Evolutionary conservation across 805 yeast species (phyloP), one percentile per base, ranked within the genome.

Genomic region (Alloascoidea africana): DNA sequence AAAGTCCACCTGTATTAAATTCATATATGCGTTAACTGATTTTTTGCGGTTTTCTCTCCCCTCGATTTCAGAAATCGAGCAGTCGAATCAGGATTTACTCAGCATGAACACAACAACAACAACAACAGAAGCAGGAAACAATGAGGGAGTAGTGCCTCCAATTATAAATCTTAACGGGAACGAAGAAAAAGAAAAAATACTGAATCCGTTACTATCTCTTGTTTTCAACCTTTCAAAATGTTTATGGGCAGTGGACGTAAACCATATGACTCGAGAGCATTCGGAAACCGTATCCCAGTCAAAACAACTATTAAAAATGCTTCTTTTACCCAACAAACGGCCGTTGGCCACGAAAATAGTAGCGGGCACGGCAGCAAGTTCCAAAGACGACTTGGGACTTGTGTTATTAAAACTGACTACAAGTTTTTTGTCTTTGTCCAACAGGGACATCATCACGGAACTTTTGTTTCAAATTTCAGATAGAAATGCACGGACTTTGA

Each of bases 401-500:
- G n/a, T 23, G 8, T n/a, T 23, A 23, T 23, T 23, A 23, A 23
- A 23, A 23, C n/a, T 23, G n/a, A 23, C 30, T 23, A 23, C 30
- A 8, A 23, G 30, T 23, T 23, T 23, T n/a, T 23, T 23, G n/a
- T 23, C 30, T 8, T 23, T 23, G 8, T 8, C 30, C 8, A 23
- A 23, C n/a, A 8, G 30, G 8, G 30, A 23, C n/a, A 23, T 23
- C 8, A 23, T 23, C n/a, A 8, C 13, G 13, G 30, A 23, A 23
- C n/a, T 23, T 8, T 23, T 23, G n/a, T 23, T 23, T 23, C 30
- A 23, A 23, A 8, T 23, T 8, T 23, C 13, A 8, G n/a, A 23
- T 23, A 23, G 30, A n/a, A 23, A 23, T 8, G 30, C 30, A 23
- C 8, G n/a, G 30, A n/a, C 8, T 8, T 46, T 52, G 17, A 42